Conservation (phyloP, 768 basidiomycete genomes). For the Agrocybe praecox region DNA sequence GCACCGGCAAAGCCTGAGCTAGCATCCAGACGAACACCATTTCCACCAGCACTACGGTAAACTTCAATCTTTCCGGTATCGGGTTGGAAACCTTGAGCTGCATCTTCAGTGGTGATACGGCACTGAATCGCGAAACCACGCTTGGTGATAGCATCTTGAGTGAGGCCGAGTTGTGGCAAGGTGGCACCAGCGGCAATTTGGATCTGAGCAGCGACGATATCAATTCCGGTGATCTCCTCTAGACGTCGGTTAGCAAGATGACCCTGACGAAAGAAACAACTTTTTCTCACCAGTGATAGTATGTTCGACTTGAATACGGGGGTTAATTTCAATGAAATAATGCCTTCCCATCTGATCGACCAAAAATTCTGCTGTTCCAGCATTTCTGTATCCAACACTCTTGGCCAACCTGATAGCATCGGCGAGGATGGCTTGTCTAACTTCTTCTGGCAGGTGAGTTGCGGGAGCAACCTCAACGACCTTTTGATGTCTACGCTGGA, state of each 20-base stretch:
- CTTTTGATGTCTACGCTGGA: constrained; percentile 97
- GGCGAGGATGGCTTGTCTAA: constrained; percentile 81
- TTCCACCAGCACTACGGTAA: constrained; percentile 97
- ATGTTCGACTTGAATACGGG: constrained; percentile 99
- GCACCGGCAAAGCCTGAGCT: constrained; percentile 98
- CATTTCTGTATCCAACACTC: constrained; percentile 94
- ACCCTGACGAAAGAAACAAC: constrained; percentile 3
- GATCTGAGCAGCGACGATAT: constrained; percentile 98
- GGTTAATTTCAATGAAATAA: constrained; percentile 99
- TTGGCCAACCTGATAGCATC: constrained; percentile 96
- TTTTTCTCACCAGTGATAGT: constrained; percentile 85
- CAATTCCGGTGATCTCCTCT: constrained; percentile 99
- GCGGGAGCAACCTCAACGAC: constrained; percentile 99
- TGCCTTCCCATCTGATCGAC: constrained; percentile 96
- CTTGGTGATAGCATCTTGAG: constrained; percentile 93
- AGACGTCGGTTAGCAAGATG: constrained; percentile 3
- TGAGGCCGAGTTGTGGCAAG: constrained; percentile 91
- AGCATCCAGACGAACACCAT: constrained; percentile 96
- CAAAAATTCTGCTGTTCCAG: constrained; percentile 97
- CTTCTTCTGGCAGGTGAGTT: constrained; percentile 88
- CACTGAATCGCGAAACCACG: constrained; percentile 98
- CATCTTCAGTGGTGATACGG: constrained; percentile 97
- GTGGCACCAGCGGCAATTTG: constrained; percentile 99
- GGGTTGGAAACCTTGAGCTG: constrained; percentile 90
- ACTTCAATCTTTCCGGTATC: constrained; percentile 99